phyloP scores from a whole-genome alignment of 2,329 filamentous ascomycete species.

The Arthrobotrys megalospora region DNA sequence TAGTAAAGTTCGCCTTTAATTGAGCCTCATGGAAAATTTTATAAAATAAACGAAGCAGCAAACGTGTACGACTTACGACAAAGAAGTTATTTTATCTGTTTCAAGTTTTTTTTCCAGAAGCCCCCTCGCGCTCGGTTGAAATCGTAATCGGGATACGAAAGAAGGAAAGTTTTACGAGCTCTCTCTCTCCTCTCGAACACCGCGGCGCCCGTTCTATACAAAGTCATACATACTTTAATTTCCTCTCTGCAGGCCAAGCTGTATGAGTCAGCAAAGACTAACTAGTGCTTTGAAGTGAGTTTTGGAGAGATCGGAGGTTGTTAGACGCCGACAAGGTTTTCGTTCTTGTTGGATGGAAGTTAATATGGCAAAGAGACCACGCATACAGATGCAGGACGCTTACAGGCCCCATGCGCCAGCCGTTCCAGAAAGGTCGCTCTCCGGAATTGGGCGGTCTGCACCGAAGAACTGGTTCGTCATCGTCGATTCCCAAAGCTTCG shows the following conservation, averaged over 20 bases:
- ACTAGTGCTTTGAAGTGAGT: neutral
- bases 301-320: slow-evolving; percentile 36
- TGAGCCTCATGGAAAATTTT: slow-evolving; percentile 11
- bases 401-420: slow-evolving; percentile 23
- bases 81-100: neutral
- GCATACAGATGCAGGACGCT: slow-evolving; percentile 37
- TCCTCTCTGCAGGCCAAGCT: slow-evolving; percentile 16
- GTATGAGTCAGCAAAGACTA: slow-evolving; percentile 56
- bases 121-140: neutral
- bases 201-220: slow-evolving; percentile 15
- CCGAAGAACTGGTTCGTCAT: slow-evolving; percentile 16
- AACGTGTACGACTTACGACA: slow-evolving; percentile 24
- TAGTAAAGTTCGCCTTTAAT: neutral
- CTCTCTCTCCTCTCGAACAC: neutral
- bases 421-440: slow-evolving; percentile 33
- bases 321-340: slow-evolving; percentile 37
- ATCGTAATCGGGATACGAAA: slow-evolving; percentile 46
- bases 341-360: neutral
- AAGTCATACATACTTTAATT: neutral
- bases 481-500: slow-evolving; percentile 1
- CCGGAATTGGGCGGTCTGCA: slow-evolving; percentile 30
- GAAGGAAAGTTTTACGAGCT: slow-evolving; percentile 37
- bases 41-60: neutral
- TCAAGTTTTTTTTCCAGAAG: neutral
- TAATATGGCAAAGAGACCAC: slow-evolving; percentile 2